phyloP scores from a whole-genome alignment of 371 early-diverging fungal species.

The Mortierella sp. region DNA sequence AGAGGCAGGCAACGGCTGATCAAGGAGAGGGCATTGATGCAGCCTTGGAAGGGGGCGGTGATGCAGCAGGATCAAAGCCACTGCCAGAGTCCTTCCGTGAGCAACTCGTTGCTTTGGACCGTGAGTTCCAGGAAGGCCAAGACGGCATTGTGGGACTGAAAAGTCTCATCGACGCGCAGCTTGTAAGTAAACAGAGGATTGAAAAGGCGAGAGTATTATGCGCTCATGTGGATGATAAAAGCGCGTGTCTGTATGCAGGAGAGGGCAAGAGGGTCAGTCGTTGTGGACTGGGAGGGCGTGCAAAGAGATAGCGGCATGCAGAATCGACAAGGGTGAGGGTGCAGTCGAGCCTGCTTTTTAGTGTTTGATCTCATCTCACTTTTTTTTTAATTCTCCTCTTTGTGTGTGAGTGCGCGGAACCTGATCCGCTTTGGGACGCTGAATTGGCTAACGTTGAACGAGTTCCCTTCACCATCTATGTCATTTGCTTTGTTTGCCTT shows the following conservation, averaged over 20 bases:
- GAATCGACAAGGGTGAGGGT: background rate
- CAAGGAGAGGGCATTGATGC: constrained; percentile 15
- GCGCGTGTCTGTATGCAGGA: background rate
- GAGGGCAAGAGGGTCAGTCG: background rate
- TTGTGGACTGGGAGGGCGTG: background rate
- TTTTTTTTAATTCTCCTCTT: background rate
- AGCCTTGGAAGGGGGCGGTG: background rate
- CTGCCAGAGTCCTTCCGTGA: constrained; percentile 48
- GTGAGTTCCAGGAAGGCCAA: constrained; percentile 54
- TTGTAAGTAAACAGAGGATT: constrained; percentile 25
- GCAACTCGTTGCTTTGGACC: constrained; percentile 40
- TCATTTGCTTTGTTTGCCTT: constrained; percentile 6
- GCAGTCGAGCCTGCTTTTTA: background rate
- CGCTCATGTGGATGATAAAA: background rate
- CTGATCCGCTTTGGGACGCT: background rate
- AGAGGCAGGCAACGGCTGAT: constrained; percentile 12
- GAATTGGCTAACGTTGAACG: background rate
- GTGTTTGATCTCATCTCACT: constrained; percentile 5
- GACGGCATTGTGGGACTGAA: constrained; percentile 48
- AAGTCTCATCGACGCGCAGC: constrained; percentile 49
- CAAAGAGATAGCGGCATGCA: background rate
- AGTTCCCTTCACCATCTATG: constrained; percentile 2
- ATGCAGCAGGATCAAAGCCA: constrained; percentile 13
- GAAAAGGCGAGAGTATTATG: background rate
- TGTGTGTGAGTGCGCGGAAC: background rate